A percentile compares a stretch with the other conserved stretches of the same genome.
These are phyloP conservation scores for Ramalina intermedia DNA, from an alignment of 495 filamentous ascomycete genomes.

Conservation along the genomic window DNA sequence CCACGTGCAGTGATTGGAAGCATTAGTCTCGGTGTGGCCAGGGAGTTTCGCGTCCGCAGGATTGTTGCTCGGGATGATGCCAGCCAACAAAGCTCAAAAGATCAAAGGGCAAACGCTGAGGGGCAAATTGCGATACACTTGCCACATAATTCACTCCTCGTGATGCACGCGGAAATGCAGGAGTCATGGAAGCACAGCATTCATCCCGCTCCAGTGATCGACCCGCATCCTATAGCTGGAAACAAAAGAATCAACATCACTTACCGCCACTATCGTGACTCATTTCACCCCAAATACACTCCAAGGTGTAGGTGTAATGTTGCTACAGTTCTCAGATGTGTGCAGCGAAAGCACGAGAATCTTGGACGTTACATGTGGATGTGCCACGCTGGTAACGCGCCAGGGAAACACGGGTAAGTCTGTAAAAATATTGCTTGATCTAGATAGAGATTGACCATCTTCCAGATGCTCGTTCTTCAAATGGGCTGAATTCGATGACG, in stretches of 20 bases:
- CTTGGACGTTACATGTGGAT: constrained; percentile 71
- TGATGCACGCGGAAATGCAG: constrained; percentile 85
- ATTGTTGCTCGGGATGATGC: constrained; percentile 45
- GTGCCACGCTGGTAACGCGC: constrained; percentile 66
- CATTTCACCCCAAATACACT: constrained; percentile 52
- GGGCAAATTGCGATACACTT: constrained; percentile 86
- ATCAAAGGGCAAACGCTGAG: constrained; percentile 38
- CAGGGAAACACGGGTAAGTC: constrained; percentile 47
- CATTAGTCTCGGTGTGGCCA: constrained; percentile 71
- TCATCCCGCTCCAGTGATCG: constrained; percentile 53
- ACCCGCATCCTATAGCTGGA: constrained; percentile 68
- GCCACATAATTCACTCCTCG: constrained; percentile 79
- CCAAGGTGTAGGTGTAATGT: constrained; percentile 51
- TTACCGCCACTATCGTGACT: constrained; percentile 71
- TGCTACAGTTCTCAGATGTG: constrained; percentile 60
- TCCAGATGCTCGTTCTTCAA: constrained; percentile 59
- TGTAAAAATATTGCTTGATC: not conserved
- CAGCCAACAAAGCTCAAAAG: constrained; percentile 12
- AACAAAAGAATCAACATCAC: constrained; percentile 82
- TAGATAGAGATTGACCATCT: constrained; percentile 1
- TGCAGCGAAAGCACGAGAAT: constrained; percentile 60
- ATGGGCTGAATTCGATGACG: constrained; percentile 81
- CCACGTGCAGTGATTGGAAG: constrained; percentile 80
- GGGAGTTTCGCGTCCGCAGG: constrained; percentile 78
- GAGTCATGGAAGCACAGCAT: constrained; percentile 51